phyloP scores from a whole-genome alignment of 306 rosid species.

The Acacia confusa region DNA sequence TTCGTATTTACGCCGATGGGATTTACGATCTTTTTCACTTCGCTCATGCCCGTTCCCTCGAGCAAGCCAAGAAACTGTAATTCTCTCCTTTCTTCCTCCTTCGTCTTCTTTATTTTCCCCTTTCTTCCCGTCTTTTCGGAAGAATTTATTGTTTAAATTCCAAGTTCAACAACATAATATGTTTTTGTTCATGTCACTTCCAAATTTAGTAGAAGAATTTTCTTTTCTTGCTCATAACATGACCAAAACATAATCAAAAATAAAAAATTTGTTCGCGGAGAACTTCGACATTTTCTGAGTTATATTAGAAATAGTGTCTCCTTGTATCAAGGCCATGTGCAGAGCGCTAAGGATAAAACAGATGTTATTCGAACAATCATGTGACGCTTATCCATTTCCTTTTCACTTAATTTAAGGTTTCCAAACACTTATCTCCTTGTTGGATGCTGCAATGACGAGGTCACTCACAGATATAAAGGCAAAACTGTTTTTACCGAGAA shows the following conservation, averaged over 20 bases:
- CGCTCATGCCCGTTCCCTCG: constrained; percentile 94
- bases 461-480: constrained; percentile 80
- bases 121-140: background rate
- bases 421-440: constrained; percentile 87
- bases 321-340: background rate
- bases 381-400: background rate
- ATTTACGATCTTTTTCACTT: constrained; percentile 99
- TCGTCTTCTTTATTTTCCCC: background rate
- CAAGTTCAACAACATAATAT: constrained; percentile 2
- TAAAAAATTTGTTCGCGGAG: no score
- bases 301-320: background rate
- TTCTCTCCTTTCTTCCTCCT: background rate
- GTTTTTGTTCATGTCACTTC: background rate
- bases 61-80: constrained; percentile 90
- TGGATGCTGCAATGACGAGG: constrained; percentile 92
- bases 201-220: background rate
- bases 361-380: constrained; percentile 12
- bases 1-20: constrained; percentile 91
- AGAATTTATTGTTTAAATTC: background rate
- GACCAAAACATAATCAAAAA: no score
- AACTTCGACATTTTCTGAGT: background rate
- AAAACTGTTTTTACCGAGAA: constrained; percentile 89
- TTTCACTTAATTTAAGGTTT: constrained; percentile 58
- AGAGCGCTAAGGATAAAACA: background rate
- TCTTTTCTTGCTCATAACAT: no score